phyloP scores from a whole-genome alignment of 331 rosid genomes.

The Pyracantha coccinea region DNA sequence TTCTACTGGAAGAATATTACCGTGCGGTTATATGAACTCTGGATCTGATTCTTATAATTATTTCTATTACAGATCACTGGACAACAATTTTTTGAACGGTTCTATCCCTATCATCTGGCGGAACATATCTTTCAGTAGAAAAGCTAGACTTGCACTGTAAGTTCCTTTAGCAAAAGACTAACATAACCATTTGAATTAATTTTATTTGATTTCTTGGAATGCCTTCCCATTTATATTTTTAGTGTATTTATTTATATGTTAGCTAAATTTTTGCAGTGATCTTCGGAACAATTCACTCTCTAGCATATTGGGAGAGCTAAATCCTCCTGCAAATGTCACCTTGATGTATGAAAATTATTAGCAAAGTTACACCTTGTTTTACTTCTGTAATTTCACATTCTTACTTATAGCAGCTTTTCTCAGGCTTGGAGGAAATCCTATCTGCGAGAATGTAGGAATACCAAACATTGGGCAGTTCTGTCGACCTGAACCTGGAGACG shows the following conservation, averaged over 20 bases:
- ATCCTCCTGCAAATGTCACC: constrained; percentile 52
- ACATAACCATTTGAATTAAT: not conserved
- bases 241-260: constrained; percentile 4
- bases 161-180: constrained; percentile 1
- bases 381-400: constrained; percentile 2
- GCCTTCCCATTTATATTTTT: not conserved
- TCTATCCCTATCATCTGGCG: constrained; percentile 45
- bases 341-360: constrained; percentile 41
- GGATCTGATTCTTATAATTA: constrained; percentile 11
- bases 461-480: constrained; percentile 44
- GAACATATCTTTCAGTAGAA: constrained; percentile 32
- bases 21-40: not conserved
- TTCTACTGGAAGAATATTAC: no score
- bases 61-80: constrained; percentile 39
- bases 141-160: constrained; percentile 47
- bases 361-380: not conserved
- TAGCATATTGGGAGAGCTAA: constrained; percentile 29
- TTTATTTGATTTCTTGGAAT: not conserved
- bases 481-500: constrained; percentile 15
- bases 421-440: constrained; percentile 78
- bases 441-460: constrained; percentile 42
- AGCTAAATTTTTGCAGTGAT: constrained; percentile 40
- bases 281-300: constrained; percentile 55
- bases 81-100: constrained; percentile 45
- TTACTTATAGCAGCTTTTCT: constrained; percentile 6